These are phyloP conservation scores for Aureobasidium sp. DNA, from an alignment of 2,329 filamentous ascomycete species.

Conservation along the genomic window DNA sequence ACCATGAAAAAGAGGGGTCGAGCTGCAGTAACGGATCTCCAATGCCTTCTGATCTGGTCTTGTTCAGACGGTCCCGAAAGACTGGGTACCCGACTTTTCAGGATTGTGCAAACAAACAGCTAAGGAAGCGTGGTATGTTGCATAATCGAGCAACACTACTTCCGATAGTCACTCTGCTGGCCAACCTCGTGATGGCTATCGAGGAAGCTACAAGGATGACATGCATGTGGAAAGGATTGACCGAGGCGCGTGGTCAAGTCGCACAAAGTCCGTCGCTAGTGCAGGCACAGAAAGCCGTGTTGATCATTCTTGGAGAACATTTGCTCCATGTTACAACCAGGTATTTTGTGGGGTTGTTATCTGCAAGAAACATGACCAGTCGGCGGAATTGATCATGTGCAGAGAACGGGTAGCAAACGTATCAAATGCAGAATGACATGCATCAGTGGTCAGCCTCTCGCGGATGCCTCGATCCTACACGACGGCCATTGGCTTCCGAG, in stretches of 20 bases:
- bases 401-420: not conserved
- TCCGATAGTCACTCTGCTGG: not conserved
- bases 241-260: slow-evolving; percentile 4
- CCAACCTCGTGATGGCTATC: not conserved
- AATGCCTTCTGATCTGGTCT: not conserved
- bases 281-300: not conserved
- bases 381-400: not conserved
- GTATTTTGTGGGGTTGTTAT: not conserved
- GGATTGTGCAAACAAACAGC: not conserved
- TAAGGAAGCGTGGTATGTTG: not conserved
- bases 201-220: not conserved
- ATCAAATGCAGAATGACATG: slow-evolving; percentile 12
- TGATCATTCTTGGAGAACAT: not conserved
- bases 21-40: not conserved
- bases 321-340: not conserved
- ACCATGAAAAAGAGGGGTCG: not conserved
- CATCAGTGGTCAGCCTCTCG: not conserved
- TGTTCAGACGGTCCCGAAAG: not conserved
- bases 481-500: slow-evolving; percentile 1
- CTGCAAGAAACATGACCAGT: slow-evolving; percentile 2
- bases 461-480: not conserved
- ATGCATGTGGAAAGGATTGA: not conserved
- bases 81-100: not conserved
- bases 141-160: not conserved
- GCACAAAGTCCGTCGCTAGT: not conserved